Evolutionary conservation across 805 yeast species (phyloP), one percentile per base, ranked within the genome.

Genomic region (Helenozyma rhizophorensis): DNA sequence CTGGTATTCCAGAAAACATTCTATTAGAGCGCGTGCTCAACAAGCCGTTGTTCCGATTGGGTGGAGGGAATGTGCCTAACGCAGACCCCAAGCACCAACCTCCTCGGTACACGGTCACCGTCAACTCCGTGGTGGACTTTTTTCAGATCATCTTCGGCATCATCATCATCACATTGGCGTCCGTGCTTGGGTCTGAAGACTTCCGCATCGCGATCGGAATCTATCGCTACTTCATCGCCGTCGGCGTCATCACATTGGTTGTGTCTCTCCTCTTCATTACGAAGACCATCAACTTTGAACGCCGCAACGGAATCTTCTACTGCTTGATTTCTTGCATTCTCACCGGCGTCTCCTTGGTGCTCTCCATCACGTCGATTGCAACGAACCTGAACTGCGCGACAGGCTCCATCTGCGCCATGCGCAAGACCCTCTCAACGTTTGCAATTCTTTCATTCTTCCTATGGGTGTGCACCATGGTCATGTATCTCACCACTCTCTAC

Each of bases 241-340:
- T 56, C 34, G 55, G 61, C 3, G 44, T 56, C 4, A 45, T 66
- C 23, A 51, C 66, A 9, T 42, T 63, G 4, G 47, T 53, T 3
- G 54, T 61, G 9, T 54, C 70, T 2, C 30, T 65, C 2, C 39
- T 63, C 21, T 64, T 67, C 39, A 48, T 67, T 17, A 49, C 57
- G 13, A 55, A 53, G n/a, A 37, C 62, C n/a, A 53, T 67, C 32
- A 58, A 57, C 33, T 66, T 60, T 34, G 72, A 64, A 32, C 54
- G 45, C 32, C 42, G 67, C 33, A 63, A 63, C 35, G 71, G 71
- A 2, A 57, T 65, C 18, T 61, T 65, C 32, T 66, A 64, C 35
- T 62, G 70, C 32, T 33, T 60, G 9, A 45, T 58, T 2, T 62
- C 65, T 2, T 40, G 57, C 14, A 28, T 65, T 4, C 41, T 66